phyloP scores from a whole-genome alignment of 208 protist species.

The Trypanosoma rangeli region DNA sequence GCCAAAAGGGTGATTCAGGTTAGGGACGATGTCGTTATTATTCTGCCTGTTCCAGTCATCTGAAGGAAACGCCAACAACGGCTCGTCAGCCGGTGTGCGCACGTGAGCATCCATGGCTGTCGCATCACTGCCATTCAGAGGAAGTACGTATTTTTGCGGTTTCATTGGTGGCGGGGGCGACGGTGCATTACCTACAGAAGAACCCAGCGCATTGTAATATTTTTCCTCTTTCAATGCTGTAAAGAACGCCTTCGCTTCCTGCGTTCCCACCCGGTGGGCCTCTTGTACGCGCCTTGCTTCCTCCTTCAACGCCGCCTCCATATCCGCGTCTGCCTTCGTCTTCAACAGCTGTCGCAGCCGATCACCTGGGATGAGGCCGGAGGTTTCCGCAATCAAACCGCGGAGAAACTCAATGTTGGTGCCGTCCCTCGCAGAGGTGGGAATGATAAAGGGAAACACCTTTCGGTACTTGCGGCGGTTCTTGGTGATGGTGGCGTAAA shows the following conservation, averaged over 20 bases:
- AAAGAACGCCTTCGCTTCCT: constrained; percentile 50
- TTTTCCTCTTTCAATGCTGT: constrained; percentile 10
- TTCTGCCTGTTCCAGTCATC: not conserved
- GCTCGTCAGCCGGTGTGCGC: not conserved
- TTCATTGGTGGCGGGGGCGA: constrained; percentile 8
- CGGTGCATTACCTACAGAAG: not conserved
- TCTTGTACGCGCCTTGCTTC: constrained; percentile 59
- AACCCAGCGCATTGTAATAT: not conserved
- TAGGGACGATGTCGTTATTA: not conserved
- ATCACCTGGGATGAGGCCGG: constrained; percentile 83
- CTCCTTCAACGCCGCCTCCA: constrained; percentile 46
- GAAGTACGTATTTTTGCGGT: constrained; percentile 24
- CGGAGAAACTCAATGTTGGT: constrained; percentile 85
- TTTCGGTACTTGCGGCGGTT: constrained; percentile 85
- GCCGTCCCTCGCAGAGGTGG: constrained; percentile 79
- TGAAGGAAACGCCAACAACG: constrained; percentile 3
- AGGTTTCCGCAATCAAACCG: constrained; percentile 85
- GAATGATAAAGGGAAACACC: constrained; percentile 86
- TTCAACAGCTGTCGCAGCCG: constrained; percentile 71
- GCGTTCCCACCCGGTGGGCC: constrained; percentile 39
- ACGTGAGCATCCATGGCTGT: not conserved
- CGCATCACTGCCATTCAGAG: constrained; percentile 4
- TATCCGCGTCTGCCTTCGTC: constrained; percentile 43
- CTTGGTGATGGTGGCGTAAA: constrained; percentile 85
- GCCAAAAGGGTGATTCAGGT: not conserved